These are phyloP conservation scores for Zygnema circumcarinatum DNA, from an alignment of 139 green algal species.

Conservation along the genomic window DNA sequence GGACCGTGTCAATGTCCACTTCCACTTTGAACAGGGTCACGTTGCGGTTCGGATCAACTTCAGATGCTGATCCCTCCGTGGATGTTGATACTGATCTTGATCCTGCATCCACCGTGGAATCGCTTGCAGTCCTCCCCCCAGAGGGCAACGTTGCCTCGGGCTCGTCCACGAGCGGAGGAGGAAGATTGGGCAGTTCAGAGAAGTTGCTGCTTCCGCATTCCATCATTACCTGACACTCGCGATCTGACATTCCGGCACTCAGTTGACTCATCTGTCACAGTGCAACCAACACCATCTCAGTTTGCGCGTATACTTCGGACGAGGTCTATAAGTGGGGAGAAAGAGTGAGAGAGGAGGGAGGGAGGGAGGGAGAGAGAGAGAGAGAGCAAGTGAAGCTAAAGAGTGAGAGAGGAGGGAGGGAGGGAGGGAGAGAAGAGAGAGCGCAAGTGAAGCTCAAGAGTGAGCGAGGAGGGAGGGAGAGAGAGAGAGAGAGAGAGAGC, in stretches of 20 bases:
- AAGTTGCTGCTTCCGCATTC: constrained; percentile 75
- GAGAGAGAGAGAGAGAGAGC: no score
- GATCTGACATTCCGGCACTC: constrained; percentile 67
- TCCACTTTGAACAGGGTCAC: background rate
- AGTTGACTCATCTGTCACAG: constrained; percentile 56
- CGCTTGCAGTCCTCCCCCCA: background rate
- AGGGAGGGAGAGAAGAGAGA: background rate
- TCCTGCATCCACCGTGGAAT: background rate
- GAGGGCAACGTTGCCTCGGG: no score
- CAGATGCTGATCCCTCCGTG: background rate
- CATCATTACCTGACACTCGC: constrained; percentile 77
- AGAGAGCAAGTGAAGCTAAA: no score
- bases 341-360: no score
- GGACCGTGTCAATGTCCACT: constrained; percentile 7
- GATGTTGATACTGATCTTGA: background rate
- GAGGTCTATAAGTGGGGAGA: no score
- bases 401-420: background rate
- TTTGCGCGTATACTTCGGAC: no score
- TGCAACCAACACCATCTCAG: no score
- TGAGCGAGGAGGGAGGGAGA: no score
- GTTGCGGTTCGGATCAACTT: background rate
- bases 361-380: no score
- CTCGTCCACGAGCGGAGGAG: background rate
- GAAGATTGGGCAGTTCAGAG: constrained; percentile 50
- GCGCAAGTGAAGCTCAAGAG: background rate